These are phyloP conservation scores for Apiospora sp. DNA, from an alignment of 2,329 filamentous ascomycete genomes.

Conservation along the genomic window DNA sequence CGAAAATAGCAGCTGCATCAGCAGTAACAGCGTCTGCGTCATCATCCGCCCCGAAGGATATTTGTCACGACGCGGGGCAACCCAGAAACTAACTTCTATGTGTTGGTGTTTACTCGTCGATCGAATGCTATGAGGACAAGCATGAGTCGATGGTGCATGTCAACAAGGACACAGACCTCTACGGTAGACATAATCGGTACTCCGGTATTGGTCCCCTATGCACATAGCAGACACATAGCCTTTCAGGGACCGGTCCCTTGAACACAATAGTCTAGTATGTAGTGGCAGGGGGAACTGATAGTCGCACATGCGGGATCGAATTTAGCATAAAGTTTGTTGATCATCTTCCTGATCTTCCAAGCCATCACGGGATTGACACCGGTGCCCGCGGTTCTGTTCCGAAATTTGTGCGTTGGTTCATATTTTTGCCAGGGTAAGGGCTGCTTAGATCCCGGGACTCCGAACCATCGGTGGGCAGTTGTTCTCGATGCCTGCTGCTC, in stretches of 20 bases:
- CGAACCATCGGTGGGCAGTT: neutral
- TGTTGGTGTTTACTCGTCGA: neutral
- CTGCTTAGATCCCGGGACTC: neutral
- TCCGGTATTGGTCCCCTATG: neutral
- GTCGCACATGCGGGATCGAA: neutral
- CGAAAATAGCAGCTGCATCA: no score
- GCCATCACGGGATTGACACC: neutral
- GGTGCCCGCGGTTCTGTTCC: neutral
- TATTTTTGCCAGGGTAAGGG: neutral
- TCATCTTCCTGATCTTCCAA: constrained; percentile 4
- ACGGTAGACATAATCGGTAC: neutral
- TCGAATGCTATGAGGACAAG: neutral
- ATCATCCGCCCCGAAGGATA: neutral
- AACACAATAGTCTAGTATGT: neutral
- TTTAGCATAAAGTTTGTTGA: neutral
- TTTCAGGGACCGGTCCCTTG: neutral
- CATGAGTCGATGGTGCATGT: neutral
- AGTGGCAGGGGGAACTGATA: neutral
- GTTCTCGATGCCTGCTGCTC: neutral
- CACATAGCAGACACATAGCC: neutral
- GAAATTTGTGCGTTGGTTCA: neutral
- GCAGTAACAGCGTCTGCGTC: neutral
- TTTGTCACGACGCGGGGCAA: neutral
- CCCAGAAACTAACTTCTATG: neutral
- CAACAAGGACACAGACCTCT: neutral